phyloP scores from a whole-genome alignment of 371 early-diverging fungal species.

The Lichtheimia hyalospora region DNA sequence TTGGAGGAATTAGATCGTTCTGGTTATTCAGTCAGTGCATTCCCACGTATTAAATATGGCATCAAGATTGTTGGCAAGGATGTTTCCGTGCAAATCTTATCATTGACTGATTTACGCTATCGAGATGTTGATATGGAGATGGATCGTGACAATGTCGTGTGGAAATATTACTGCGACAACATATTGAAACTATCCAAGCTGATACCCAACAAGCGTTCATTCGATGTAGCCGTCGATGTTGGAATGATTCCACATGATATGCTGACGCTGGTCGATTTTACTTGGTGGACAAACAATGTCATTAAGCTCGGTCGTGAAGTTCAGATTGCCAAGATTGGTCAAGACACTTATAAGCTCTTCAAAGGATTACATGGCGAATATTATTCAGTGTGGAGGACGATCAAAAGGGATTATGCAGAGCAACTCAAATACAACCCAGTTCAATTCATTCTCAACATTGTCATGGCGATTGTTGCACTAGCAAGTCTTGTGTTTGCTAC shows the following conservation, averaged over 20 bases:
- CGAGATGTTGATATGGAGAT: background rate
- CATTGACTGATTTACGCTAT: constrained; percentile 10
- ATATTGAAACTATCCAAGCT: constrained; percentile 12
- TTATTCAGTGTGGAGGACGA: constrained; percentile 5
- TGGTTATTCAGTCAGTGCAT: constrained; percentile 9
- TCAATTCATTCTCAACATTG: constrained; percentile 9
- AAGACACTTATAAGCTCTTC: constrained; percentile 11
- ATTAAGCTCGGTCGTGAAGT: constrained; percentile 12
- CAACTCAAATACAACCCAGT: constrained; percentile 16
- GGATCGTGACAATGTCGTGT: background rate
- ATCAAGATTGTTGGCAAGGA: constrained; percentile 11
- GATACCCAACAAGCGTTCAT: constrained; percentile 14
- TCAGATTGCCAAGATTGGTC: background rate
- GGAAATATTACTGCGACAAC: constrained; percentile 8
- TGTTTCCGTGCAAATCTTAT: constrained; percentile 11
- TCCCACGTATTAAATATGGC: constrained; percentile 8
- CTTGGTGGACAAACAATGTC: constrained; percentile 15
- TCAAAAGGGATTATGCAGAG: constrained; percentile 7
- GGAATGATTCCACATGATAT: constrained; percentile 14
- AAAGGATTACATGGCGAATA: constrained; percentile 1
- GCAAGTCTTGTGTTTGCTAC: constrained; percentile 8
- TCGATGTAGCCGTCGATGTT: constrained; percentile 14
- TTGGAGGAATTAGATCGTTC: constrained; percentile 12
- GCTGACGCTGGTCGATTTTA: constrained; percentile 10
- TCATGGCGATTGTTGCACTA: constrained; percentile 3